Conservation (phyloP, 202 grass and related monocot species). For the Cymbopogon flexuosus region DNA sequence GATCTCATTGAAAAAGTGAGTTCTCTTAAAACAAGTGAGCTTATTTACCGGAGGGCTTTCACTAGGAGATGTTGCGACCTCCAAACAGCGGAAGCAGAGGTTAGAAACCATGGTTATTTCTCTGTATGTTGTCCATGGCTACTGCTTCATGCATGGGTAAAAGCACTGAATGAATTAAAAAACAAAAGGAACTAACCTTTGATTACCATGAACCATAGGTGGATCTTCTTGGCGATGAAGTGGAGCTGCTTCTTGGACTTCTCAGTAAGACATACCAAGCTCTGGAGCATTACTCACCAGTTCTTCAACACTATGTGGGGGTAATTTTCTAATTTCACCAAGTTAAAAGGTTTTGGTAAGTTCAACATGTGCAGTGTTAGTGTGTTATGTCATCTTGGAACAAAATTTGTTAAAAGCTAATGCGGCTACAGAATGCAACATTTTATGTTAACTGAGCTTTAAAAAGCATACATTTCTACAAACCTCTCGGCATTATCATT, state of each 20-base stretch:
- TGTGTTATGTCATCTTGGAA: not conserved
- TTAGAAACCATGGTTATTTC: conserved; percentile 10
- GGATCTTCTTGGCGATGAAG: conserved; percentile 65
- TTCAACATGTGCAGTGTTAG: not conserved
- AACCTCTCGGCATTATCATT: not conserved
- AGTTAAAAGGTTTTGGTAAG: not conserved
- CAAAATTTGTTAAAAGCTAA: not conserved
- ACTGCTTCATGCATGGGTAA: not conserved
- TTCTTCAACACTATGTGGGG: conserved; percentile 40
- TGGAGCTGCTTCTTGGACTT: conserved; percentile 47
- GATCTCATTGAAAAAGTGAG: conserved; percentile 29
- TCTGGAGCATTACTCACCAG: conserved; percentile 38
- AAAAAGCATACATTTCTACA: not conserved
- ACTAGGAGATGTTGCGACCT: conserved; percentile 46
- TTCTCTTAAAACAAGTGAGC: conserved; percentile 45
- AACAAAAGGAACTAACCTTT: not conserved
- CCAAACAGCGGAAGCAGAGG: conserved; percentile 68
- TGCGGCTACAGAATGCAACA: not conserved
- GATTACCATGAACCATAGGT: conserved; percentile 34
- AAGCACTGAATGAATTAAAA: not conserved
- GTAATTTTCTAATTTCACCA: conserved; percentile 19
- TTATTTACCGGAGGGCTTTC: conserved; percentile 51
- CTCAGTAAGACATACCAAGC: conserved; percentile 41
- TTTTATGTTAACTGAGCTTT: not conserved
- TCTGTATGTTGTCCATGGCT: not conserved